Base-by-base conservation (phyloP, 768 basidiomycete species). In the Gautieria morchelliformis region DNA sequence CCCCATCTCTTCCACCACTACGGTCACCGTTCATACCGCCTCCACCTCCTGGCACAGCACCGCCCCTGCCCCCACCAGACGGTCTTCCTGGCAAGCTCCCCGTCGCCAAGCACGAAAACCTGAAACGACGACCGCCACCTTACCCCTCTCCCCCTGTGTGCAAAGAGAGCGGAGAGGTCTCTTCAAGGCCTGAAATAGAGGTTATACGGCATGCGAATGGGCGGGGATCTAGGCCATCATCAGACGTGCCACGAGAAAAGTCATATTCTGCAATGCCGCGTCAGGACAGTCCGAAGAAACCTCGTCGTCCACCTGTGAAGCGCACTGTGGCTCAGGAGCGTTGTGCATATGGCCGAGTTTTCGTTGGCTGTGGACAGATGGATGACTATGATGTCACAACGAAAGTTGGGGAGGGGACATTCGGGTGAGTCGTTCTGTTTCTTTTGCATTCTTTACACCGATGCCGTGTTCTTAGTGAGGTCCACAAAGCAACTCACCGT, bases 381-480 rank as follows among this genome's bases (percentile, higher is more conserved):
- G 71, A 71, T 15, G 89, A 89, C 61, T 97, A 96, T 67, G 81
- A 85, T 56, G 75, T 84, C 14, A 85, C 86, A 42, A 86, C 84
- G 3, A 96, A 97, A 71, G 73, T 98, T 15, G 95, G 95, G 39
- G 95, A 97, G 69, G 95, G 95, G 4, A 98, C 95, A 27, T 98
- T 98, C 69, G 95, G 94, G 87, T 91, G 68, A 47, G 86, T 81
- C 19, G 35, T 9, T 11, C n/a, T 44, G 30, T 42, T 33, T 15
- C 52, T 51, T 35, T 57, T 27, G 57, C 24, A 59, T 67, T 55
- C 39, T 53, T 58, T 48, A 33, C 53, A 61, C 47, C 53, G 33
- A 46, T 58, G 35, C 8, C 35, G 10, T 40, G 6, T 55, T 24
- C 51, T 41, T 66, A 93, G 92, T 42, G 93, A 94, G 69, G 93